A percentile compares a stretch with the other conserved stretches of the same genome.
Conservation (phyloP, 2,329 filamentous ascomycete species). For the Nemania sp. region DNA sequence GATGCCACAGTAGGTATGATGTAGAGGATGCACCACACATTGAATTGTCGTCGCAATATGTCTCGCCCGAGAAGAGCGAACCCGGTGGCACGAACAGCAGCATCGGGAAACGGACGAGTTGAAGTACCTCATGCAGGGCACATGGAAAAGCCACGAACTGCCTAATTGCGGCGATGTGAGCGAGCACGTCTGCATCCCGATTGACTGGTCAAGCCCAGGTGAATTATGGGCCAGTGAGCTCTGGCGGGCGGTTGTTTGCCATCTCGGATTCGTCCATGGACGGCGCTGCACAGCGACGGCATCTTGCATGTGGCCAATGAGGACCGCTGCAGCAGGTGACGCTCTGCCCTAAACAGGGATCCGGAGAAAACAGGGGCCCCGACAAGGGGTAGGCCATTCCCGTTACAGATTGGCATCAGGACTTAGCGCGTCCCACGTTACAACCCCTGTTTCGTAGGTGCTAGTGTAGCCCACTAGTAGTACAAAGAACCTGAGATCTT, state of each 20-base stretch:
- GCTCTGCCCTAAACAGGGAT: conserved; percentile 14
- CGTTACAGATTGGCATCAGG: conserved; percentile 29
- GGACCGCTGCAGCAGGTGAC: conserved; percentile 28
- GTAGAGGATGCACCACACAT: conserved; percentile 13
- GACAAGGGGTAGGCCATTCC: conserved; percentile 13
- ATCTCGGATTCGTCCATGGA: conserved; percentile 38
- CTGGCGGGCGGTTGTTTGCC: conserved; percentile 36
- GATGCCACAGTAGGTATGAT: background rate
- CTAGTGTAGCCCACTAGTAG: background rate
- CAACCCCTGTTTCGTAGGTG: conserved; percentile 10
- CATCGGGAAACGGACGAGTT: conserved; percentile 19
- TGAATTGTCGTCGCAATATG: background rate
- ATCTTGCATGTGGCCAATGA: conserved; percentile 35
- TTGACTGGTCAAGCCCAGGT: conserved; percentile 30
- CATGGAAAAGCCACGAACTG: conserved; percentile 2
- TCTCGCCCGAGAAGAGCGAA: background rate
- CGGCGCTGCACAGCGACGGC: conserved; percentile 9
- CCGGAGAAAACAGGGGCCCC: conserved; percentile 8
- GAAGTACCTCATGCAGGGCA: conserved; percentile 20
- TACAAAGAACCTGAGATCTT: conserved; percentile 2
- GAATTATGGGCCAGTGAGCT: conserved; percentile 35
- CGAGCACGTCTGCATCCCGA: conserved; percentile 22
- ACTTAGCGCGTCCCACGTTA: conserved; percentile 18
- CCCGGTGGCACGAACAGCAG: background rate
- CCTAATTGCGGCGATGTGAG: conserved; percentile 21